Evolutionary conservation across 2,329 filamentous ascomycete genomes (phyloP).

Genomic region (Neoarthrinium moseri): DNA sequence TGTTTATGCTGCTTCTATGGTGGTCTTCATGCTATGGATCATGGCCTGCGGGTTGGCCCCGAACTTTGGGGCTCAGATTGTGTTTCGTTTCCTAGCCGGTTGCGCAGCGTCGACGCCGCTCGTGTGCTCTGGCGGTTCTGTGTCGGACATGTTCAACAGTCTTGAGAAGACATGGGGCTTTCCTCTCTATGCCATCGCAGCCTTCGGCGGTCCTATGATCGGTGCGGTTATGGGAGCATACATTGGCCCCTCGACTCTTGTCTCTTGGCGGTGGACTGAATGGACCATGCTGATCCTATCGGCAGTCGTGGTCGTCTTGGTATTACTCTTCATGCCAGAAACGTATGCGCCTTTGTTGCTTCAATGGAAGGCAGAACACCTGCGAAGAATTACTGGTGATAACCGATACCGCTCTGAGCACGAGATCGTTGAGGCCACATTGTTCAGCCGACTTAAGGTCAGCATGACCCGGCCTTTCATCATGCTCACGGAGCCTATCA

Average conservation of each 20-base stretch:
- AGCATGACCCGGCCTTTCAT: constrained; percentile 40
- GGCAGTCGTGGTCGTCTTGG: constrained; percentile 46
- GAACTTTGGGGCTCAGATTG: constrained; percentile 38
- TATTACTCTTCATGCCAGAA: constrained; percentile 13
- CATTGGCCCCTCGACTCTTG: constrained; percentile 55
- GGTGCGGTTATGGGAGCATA: constrained; percentile 55
- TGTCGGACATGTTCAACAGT: constrained; percentile 36
- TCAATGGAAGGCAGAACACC: constrained; percentile 56
- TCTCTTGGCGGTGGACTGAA: constrained; percentile 62
- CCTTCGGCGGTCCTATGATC: constrained; percentile 39
- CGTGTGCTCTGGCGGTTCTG: constrained; percentile 37
- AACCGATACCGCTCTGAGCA: constrained; percentile 62
- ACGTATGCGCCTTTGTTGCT: constrained; percentile 37
- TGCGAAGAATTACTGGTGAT: constrained; percentile 62
- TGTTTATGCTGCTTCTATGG: constrained; percentile 35
- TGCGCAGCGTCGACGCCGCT: constrained; percentile 43
- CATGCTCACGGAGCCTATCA: constrained; percentile 36
- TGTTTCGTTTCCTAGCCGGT: constrained; percentile 46
- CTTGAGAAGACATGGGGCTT: constrained; percentile 34
- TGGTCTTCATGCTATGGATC: constrained; percentile 41
- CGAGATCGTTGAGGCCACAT: constrained; percentile 50
- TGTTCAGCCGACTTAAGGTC: constrained; percentile 51
- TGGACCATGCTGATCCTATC: constrained; percentile 66
- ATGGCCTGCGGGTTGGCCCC: constrained; percentile 40
- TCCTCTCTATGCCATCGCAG: constrained; percentile 45